Conservation (phyloP, 1,284 basidiomycete species). For the Sanghuangporus sanghuang region DNA sequence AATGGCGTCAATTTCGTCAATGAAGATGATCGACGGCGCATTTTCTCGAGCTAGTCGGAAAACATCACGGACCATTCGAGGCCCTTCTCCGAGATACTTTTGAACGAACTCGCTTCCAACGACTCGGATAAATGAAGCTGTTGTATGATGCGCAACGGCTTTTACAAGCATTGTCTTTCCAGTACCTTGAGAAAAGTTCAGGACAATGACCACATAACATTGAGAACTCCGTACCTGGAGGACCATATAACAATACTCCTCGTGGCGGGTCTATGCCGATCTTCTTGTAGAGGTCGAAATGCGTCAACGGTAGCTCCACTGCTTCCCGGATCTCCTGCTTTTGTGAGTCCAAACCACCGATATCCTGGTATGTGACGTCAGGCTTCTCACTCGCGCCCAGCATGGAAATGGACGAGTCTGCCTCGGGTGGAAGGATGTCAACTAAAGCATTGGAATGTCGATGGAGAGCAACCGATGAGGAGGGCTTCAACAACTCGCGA, state of each 20-base stretch:
- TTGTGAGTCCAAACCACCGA: constrained; percentile 97
- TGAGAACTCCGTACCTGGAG: constrained; percentile 59
- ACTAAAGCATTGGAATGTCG: constrained; percentile 98
- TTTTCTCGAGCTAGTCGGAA: constrained; percentile 98
- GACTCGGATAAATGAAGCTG: constrained; percentile 96
- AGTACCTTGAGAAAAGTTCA: constrained; percentile 59
- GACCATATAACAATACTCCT: constrained; percentile 90
- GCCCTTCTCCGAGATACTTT: constrained; percentile 99
- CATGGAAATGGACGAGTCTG: constrained; percentile 96
- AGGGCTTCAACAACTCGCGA: constrained; percentile 95
- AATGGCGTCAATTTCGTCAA: constrained; percentile 99
- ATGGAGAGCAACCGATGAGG: constrained; percentile 95
- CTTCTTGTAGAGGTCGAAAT: constrained; percentile 98
- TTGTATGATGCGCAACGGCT: constrained; percentile 96
- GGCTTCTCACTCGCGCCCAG: constrained; percentile 91
- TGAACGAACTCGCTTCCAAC: constrained; percentile 99
- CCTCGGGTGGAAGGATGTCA: constrained; percentile 97
- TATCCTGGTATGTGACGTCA: constrained; percentile 84
- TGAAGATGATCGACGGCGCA: constrained; percentile 97
- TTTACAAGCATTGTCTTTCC: constrained; percentile 99
- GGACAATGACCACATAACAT: not conserved
- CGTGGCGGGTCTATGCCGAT: constrained; percentile 99
- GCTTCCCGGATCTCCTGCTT: constrained; percentile 99
- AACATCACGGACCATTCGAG: constrained; percentile 99
- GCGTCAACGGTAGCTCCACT: constrained; percentile 95